These are phyloP conservation scores for Mucor piriformis DNA, from an alignment of 371 early-diverging fungal species.

Conservation along the genomic window DNA sequence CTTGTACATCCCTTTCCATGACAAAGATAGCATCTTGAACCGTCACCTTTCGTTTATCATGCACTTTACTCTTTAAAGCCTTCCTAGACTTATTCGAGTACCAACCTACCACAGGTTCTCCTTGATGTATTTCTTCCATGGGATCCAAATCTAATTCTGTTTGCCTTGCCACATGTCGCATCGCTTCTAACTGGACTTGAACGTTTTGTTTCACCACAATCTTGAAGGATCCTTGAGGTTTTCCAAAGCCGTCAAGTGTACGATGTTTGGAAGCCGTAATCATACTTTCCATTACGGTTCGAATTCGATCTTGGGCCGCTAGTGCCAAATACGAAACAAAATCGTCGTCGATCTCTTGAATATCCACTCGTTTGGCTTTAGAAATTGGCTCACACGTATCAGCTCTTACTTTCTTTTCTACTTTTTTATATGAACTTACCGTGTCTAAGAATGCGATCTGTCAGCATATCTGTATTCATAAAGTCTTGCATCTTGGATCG, in stretches of 20 bases:
- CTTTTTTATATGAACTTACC: conserved; percentile 36
- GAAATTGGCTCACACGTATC: background rate
- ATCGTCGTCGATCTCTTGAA: conserved; percentile 65
- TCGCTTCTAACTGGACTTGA: conserved; percentile 67
- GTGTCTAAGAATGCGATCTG: conserved; percentile 42
- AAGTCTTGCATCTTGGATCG: conserved; percentile 62
- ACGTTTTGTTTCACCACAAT: conserved; percentile 69
- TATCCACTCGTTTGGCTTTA: conserved; percentile 36
- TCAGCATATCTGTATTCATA: conserved; percentile 51
- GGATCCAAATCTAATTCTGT: conserved; percentile 53
- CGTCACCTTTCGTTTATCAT: conserved; percentile 56
- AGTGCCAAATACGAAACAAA: conserved; percentile 71
- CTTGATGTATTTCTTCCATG: conserved; percentile 50
- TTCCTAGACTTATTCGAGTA: conserved; percentile 17
- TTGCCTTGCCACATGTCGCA: conserved; percentile 72
- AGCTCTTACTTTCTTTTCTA: background rate
- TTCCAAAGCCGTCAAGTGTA: conserved; percentile 61
- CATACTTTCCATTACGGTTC: conserved; percentile 67
- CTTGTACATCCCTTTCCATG: conserved; percentile 70
- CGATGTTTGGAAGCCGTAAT: conserved; percentile 76
- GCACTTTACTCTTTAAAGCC: background rate
- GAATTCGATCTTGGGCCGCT: conserved; percentile 72
- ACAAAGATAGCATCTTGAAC: conserved; percentile 75
- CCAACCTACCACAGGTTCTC: conserved; percentile 30
- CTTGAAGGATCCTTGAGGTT: conserved; percentile 67